Percentiles rank a stretch among this genome's conserved stretches.
Evolutionary conservation across 2,329 filamentous ascomycete genomes (phyloP).

Genomic region (Beauveria rudraprayagi): DNA sequence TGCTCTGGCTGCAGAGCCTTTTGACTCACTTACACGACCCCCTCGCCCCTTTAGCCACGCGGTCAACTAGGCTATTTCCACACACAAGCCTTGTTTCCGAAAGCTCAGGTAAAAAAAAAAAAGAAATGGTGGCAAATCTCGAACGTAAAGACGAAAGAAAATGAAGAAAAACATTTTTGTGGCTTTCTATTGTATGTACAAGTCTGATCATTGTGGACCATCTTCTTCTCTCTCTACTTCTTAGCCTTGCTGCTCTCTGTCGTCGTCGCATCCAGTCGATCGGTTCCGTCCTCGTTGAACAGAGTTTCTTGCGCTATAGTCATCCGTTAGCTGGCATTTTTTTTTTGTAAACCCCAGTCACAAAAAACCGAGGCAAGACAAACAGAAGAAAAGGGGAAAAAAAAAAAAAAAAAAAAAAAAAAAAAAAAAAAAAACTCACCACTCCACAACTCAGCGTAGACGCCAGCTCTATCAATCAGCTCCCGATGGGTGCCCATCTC

Average conservation of each 20-base stretch:
- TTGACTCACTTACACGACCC: too few relatives aligned
- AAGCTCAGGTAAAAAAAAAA: neutral
- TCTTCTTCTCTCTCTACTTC: slow-evolving; percentile 14
- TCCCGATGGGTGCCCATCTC: slow-evolving; percentile 84
- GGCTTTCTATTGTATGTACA: slow-evolving; percentile 1
- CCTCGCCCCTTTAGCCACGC: too few relatives aligned
- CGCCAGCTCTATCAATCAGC: slow-evolving; percentile 66
- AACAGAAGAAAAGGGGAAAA: neutral
- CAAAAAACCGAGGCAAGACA: too few relatives aligned
- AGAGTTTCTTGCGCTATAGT: slow-evolving; percentile 53
- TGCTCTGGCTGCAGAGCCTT: neutral
- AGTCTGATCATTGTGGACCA: neutral
- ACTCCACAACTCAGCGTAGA: slow-evolving; percentile 89
- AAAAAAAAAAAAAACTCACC: slow-evolving; percentile 44
- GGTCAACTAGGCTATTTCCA: neutral
- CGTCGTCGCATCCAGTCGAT: slow-evolving; percentile 12
- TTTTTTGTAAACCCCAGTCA: neutral
- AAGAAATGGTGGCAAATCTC: neutral
- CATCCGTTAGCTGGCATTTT: slow-evolving; percentile 13
- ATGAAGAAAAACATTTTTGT: neutral
- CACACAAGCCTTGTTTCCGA: neutral
- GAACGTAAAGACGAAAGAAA: neutral
- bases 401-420: too few relatives aligned
- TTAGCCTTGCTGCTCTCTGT: slow-evolving; percentile 21
- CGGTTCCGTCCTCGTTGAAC: slow-evolving; percentile 39